These are phyloP conservation scores for Letharia columbiana DNA, from an alignment of 495 filamentous ascomycete species.

Conservation along the genomic window DNA sequence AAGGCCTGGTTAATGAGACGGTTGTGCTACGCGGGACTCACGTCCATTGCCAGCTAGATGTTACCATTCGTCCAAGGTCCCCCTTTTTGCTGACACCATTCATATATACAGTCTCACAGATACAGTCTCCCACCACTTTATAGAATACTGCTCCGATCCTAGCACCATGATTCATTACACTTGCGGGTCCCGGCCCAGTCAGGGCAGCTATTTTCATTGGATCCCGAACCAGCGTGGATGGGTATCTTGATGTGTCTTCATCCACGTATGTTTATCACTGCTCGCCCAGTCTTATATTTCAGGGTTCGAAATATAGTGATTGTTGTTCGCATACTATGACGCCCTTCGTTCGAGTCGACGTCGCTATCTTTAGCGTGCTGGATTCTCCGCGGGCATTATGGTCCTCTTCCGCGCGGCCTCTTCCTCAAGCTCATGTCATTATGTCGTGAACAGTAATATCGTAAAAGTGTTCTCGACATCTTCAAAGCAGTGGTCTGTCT, in stretches of 20 bases:
- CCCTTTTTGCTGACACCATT: background rate
- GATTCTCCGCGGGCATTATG: background rate
- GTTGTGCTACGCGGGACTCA: background rate
- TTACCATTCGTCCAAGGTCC: background rate
- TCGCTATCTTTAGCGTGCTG: background rate
- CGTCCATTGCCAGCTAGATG: background rate
- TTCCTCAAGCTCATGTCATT: background rate
- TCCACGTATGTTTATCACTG: background rate
- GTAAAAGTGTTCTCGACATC: background rate
- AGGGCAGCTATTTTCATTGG: background rate
- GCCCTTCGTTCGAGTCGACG: background rate
- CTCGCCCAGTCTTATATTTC: background rate
- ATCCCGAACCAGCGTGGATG: background rate
- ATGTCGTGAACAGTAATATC: background rate
- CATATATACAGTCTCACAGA: background rate
- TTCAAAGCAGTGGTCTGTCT: background rate
- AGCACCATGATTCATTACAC: background rate
- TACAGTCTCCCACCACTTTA: background rate
- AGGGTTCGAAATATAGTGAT: background rate
- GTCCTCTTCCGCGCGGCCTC: background rate
- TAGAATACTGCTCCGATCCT: background rate
- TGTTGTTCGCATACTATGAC: no score
- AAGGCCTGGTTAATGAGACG: background rate
- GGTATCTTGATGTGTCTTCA: background rate
- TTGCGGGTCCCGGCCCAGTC: background rate